Evolutionary conservation across 257 asterid genomes (phyloP).

Genomic region (Leonotis leonurus): DNA sequence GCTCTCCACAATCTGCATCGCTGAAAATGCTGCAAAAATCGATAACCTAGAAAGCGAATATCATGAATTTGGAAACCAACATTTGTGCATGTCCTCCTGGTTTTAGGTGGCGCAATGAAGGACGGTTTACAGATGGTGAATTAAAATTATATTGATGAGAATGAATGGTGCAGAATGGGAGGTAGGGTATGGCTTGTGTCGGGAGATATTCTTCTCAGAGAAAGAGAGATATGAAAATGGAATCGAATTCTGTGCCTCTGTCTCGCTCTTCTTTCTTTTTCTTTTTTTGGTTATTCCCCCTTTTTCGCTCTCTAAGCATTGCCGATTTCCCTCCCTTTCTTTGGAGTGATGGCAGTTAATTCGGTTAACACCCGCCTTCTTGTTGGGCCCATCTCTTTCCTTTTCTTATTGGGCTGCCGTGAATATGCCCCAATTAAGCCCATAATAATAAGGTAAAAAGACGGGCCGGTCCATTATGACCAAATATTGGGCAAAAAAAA

Average conservation of each 20-base stretch:
- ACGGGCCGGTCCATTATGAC: no score
- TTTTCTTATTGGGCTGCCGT: no score
- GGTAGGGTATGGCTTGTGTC: conserved; percentile 39
- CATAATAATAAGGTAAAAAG: no score
- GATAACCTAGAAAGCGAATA: neutral
- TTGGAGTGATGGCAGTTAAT: conserved; percentile 12
- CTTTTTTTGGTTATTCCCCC: neutral
- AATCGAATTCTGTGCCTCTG: conserved; percentile 15
- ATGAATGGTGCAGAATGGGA: conserved; percentile 25
- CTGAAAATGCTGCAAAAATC: neutral
- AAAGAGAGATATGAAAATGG: conserved; percentile 13
- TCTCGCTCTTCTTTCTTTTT: neutral
- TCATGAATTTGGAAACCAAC: neutral
- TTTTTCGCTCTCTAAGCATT: neutral
- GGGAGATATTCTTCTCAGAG: conserved; percentile 38
- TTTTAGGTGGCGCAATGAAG: neutral
- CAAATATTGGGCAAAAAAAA: no score
- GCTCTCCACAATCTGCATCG: conserved; percentile 28
- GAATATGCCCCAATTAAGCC: no score
- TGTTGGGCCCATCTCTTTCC: no score
- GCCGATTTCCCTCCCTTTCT: conserved; percentile 6
- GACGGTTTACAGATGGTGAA: no score
- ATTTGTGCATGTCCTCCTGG: neutral
- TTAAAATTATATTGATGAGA: no score
- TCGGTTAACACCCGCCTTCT: conserved; percentile 23